phyloP scores from a whole-genome alignment of 139 green algal species.

The Volvox africanus region DNA sequence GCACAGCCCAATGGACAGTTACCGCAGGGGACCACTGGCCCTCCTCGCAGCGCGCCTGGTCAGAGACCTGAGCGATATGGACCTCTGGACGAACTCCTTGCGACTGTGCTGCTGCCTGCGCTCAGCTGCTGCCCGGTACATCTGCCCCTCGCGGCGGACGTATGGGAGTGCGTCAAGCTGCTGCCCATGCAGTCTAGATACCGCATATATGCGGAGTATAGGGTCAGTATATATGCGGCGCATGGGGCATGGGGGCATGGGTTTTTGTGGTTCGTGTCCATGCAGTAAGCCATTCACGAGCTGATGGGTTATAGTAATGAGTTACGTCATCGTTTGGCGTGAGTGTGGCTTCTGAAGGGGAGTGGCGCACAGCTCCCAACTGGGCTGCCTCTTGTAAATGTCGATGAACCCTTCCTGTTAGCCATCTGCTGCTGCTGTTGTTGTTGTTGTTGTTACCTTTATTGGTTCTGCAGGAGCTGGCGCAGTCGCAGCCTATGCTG shows the following conservation, averaged over 20 bases:
- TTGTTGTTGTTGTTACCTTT: too few species aligned
- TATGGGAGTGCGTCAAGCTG: slow-evolving; percentile 79
- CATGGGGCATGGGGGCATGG: too few species aligned
- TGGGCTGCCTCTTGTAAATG: too few species aligned
- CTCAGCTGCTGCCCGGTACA: slow-evolving; percentile 71
- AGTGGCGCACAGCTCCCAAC: too few species aligned
- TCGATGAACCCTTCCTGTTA: too few species aligned
- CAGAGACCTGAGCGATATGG: not conserved
- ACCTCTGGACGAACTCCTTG: slow-evolving; percentile 65
- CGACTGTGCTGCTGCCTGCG: slow-evolving; percentile 72
- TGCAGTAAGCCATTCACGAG: too few species aligned
- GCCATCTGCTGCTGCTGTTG: too few species aligned
- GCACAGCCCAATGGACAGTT: not conserved
- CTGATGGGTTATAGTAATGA: too few species aligned
- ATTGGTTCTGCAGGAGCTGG: slow-evolving; percentile 48
- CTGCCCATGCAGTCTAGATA: slow-evolving; percentile 78
- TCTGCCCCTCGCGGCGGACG: slow-evolving; percentile 65
- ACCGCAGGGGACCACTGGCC: not conserved
- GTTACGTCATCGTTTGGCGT: too few species aligned
- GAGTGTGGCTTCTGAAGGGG: too few species aligned
- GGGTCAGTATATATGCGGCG: slow-evolving; percentile 42
- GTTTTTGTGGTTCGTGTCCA: not conserved
- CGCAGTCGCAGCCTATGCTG: not conserved
- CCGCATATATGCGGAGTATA: slow-evolving; percentile 68
- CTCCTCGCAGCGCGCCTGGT: not conserved